Conservation (phyloP, 1,139 yeast species). For the Protomyces macrosporus region DNA sequence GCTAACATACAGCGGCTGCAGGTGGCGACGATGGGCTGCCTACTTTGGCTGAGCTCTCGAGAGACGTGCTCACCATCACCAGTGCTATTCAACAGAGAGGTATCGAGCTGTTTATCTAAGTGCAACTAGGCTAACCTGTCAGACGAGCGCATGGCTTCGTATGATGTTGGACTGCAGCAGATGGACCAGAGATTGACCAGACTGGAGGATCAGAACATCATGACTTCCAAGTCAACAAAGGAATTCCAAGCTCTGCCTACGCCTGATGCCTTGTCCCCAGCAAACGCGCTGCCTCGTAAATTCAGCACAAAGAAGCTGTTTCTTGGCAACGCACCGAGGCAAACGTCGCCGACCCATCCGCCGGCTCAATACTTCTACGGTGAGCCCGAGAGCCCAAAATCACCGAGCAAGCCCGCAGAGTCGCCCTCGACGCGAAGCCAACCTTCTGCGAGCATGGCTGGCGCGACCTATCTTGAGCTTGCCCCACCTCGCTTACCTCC, state of each 20-base stretch:
- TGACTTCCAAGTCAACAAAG: slow-evolving; percentile 41
- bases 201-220: slow-evolving; percentile 43
- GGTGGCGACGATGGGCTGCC: slow-evolving; percentile 3
- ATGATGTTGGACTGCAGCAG: slow-evolving; percentile 40
- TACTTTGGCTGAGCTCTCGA: slow-evolving; percentile 11
- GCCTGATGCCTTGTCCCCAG: slow-evolving; percentile 35
- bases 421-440: background rate
- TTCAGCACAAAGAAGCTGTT: slow-evolving; percentile 24
- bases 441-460: background rate
- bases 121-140: slow-evolving; percentile 31
- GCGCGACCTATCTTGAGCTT: background rate
- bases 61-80: slow-evolving; percentile 30
- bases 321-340: slow-evolving; percentile 20
- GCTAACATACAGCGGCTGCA: slow-evolving; percentile 1
- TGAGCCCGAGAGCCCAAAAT: slow-evolving; percentile 19
- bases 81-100: slow-evolving; percentile 32
- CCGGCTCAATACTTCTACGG: slow-evolving; percentile 10
- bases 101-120: background rate
- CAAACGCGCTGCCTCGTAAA: slow-evolving; percentile 4
- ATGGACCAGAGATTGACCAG: slow-evolving; percentile 38
- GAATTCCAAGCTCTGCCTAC: slow-evolving; percentile 45
- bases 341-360: slow-evolving; percentile 17
- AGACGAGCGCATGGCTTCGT: slow-evolving; percentile 39
- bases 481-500: background rate
- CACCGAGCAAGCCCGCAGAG: slow-evolving; percentile 5